Evolutionary conservation across 2,329 filamentous ascomycete species (phyloP).

Genomic region (Talaromyces sp.): DNA sequence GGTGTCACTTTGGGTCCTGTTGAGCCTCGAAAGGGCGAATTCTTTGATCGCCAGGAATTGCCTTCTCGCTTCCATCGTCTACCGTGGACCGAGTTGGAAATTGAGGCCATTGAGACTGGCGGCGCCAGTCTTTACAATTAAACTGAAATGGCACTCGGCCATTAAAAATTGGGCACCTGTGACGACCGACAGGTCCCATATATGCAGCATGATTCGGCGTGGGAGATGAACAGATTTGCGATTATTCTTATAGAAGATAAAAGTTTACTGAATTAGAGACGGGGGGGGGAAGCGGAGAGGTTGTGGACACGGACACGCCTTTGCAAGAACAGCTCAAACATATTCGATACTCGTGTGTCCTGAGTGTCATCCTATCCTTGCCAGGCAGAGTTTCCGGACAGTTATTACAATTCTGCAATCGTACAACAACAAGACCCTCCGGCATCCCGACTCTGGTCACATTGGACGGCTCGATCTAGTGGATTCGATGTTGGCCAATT

Average conservation of each 20-base stretch:
- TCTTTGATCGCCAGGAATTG: conserved; percentile 85
- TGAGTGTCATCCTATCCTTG: neutral
- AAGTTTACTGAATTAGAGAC: neutral
- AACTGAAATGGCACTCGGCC: conserved; percentile 13
- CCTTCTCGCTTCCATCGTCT: conserved; percentile 74
- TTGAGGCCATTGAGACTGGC: conserved; percentile 91
- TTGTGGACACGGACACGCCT: neutral
- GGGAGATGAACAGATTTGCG: neutral
- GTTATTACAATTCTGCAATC: neutral
- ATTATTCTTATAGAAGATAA: conserved; percentile 1
- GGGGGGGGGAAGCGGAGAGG: neutral
- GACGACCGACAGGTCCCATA: neutral
- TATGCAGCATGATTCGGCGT: neutral
- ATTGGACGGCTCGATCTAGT: neutral
- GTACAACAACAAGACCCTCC: no score
- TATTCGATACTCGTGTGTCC: neutral
- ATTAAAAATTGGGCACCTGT: neutral
- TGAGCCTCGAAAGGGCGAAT: conserved; percentile 64
- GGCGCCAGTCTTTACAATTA: conserved; percentile 65
- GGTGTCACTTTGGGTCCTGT: conserved; percentile 70
- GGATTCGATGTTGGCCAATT: neutral
- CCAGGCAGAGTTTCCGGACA: neutral
- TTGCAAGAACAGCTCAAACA: no score
- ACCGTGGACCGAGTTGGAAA: conserved; percentile 73
- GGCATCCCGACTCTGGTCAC: neutral